A percentile compares a stretch with the other conserved stretches of the same genome.
Conservation (phyloP, 176 grass and related monocot genomes). For the Raddia distichophylla region DNA sequence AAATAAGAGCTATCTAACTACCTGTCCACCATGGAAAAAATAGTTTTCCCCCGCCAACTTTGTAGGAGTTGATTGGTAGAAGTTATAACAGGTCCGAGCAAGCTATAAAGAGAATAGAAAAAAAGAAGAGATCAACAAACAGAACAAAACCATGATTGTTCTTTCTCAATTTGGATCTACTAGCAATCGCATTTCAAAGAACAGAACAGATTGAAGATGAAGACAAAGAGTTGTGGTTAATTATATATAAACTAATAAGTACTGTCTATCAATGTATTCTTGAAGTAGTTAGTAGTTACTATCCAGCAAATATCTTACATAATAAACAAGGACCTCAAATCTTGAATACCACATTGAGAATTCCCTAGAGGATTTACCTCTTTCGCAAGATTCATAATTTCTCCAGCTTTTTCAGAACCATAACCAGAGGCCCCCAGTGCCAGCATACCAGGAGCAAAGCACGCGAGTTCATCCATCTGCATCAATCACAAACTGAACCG, state of each 20-base stretch:
- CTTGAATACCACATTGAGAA: conserved; percentile 23
- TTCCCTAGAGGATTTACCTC: conserved; percentile 58
- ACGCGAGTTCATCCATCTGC: conserved; percentile 99
- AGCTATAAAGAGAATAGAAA: conserved; percentile 53
- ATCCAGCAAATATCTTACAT: background rate
- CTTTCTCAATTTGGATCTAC: conserved; percentile 10
- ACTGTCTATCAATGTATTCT: background rate
- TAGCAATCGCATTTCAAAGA: background rate
- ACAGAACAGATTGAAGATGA: background rate
- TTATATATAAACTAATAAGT: background rate
- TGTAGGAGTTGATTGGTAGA: conserved; percentile 91
- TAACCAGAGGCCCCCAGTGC: conserved; percentile 93
- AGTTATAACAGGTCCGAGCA: conserved; percentile 97
- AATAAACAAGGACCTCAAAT: conserved; percentile 13
- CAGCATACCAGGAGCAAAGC: conserved; percentile 98
- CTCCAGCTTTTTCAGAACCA: conserved; percentile 76
- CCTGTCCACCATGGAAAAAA: conserved; percentile 75
- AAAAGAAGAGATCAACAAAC: conserved; percentile 19
- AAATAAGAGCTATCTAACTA: conserved; percentile 34
- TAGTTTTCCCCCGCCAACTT: conserved; percentile 99
- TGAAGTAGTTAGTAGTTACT: background rate
- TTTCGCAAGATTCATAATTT: conserved; percentile 92
- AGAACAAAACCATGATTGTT: conserved; percentile 20
- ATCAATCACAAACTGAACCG: conserved; percentile 36
- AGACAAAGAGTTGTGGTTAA: background rate